Conservation (phyloP, 2,329 filamentous ascomycete genomes). For the Colletotrichum cordylinicola region DNA sequence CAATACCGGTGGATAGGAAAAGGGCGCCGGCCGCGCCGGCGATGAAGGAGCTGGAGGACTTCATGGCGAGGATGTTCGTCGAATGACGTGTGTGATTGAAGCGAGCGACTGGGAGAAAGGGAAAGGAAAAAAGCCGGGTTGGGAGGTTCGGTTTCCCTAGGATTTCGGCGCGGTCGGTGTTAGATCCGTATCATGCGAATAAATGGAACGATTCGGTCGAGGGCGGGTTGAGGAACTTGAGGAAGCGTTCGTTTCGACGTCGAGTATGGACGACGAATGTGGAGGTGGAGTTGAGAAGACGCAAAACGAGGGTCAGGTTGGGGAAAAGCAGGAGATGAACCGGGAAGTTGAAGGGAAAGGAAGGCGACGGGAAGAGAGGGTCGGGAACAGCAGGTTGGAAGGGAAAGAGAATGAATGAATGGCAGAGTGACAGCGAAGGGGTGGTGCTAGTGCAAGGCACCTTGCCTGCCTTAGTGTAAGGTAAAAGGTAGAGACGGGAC, state of each 20-base stretch:
- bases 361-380: background rate
- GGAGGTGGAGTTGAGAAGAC: background rate
- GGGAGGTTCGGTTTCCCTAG: background rate
- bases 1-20: background rate
- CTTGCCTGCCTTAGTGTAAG: background rate
- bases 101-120: conserved; percentile 8
- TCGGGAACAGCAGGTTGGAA: background rate
- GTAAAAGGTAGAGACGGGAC: background rate
- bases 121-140: background rate
- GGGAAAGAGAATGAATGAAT: background rate
- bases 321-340: background rate
- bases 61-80: conserved; percentile 3
- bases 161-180: background rate
- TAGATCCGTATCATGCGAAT: conserved; percentile 4
- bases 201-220: background rate
- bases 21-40: conserved; percentile 8
- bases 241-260: background rate
- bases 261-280: background rate
- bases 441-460: background rate
- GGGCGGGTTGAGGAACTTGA: background rate
- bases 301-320: conserved; percentile 4
- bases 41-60: background rate
- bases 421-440: conserved; percentile 16
- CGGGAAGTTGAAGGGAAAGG: conserved; percentile 6
- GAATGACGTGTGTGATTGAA: conserved; percentile 1